A percentile compares a stretch with the other conserved stretches of the same genome.
phyloP scores from a whole-genome alignment of 108 stramenopile species.

The Schizochytrium sp. region DNA sequence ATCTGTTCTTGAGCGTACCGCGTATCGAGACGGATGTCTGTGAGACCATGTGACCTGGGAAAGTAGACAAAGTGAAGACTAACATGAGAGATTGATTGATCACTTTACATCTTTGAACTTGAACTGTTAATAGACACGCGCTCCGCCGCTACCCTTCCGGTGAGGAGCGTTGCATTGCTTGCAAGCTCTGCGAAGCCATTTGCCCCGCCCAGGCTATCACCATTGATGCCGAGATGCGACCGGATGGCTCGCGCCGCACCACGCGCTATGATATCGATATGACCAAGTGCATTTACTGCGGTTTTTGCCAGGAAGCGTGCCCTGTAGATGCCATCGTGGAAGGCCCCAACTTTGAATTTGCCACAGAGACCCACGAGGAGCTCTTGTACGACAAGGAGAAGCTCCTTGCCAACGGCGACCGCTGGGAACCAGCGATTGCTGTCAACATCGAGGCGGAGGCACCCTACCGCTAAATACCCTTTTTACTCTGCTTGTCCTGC shows the following conservation, averaged over 20 bases:
- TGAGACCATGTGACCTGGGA: too few relatives aligned
- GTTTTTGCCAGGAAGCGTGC: constrained; percentile 98
- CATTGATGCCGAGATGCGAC: constrained; percentile 88
- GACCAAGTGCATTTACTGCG: constrained; percentile 99
- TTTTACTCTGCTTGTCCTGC: too few relatives aligned
- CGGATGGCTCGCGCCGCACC: constrained; percentile 86
- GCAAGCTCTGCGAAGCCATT: constrained; percentile 99
- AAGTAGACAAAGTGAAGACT: too few relatives aligned
- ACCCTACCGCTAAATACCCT: constrained; percentile 85
- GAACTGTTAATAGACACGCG: constrained; percentile 76
- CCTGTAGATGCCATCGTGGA: constrained; percentile 99
- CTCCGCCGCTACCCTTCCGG: constrained; percentile 96
- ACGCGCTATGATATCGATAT: constrained; percentile 99
- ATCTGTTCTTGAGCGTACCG: too few relatives aligned
- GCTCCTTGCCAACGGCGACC: constrained; percentile 97
- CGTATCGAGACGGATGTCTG: too few relatives aligned
- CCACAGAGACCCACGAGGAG: constrained; percentile 98
- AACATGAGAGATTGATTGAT: too few relatives aligned
- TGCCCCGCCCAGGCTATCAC: constrained; percentile 99
- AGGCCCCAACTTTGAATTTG: constrained; percentile 99
- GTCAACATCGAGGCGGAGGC: constrained; percentile 95
- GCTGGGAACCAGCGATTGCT: constrained; percentile 98
- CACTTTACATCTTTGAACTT: background rate
- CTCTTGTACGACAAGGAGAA: constrained; percentile 99
- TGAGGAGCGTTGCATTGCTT: constrained; percentile 99